phyloP scores from a whole-genome alignment of 192 early-diverging fungal genomes.

The Cetraspora pellucida region DNA sequence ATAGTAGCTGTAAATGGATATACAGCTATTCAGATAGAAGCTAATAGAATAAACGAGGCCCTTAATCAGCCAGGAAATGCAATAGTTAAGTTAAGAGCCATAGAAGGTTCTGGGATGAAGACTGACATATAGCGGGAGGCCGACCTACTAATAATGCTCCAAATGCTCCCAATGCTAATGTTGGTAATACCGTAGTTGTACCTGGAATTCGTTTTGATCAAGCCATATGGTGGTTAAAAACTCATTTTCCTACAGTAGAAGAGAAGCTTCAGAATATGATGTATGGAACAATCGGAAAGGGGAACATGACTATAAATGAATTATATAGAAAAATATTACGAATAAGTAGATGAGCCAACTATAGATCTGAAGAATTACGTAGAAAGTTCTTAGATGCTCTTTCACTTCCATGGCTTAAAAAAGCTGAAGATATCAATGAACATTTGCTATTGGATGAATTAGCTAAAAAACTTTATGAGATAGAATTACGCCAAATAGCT shows the following conservation, averaged over 20 bases:
- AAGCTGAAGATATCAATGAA: background rate
- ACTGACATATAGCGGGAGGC: background rate
- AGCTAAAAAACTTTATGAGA: background rate
- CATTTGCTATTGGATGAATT: background rate
- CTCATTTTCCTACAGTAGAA: background rate
- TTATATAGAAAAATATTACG: slow-evolving; percentile 4
- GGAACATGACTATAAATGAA: background rate
- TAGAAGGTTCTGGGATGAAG: background rate
- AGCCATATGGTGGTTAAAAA: slow-evolving; percentile 16
- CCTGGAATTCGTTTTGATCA: slow-evolving; percentile 1
- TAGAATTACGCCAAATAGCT: background rate
- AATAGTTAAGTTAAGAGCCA: slow-evolving; percentile 1
- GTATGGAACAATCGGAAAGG: background rate
- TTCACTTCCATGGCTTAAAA: too few relatives aligned
- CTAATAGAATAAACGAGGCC: background rate
- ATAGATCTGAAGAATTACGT: background rate
- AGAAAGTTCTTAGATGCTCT: background rate
- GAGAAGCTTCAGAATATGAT: background rate
- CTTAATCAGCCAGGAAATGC: background rate
- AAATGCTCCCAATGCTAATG: slow-evolving; percentile 13
- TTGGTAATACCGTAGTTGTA: background rate
- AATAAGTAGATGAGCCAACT: background rate
- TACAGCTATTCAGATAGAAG: background rate
- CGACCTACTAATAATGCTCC: background rate
- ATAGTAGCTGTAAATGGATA: background rate